Conservation (phyloP, 345 rosid species). For the Citrus australasica region DNA sequence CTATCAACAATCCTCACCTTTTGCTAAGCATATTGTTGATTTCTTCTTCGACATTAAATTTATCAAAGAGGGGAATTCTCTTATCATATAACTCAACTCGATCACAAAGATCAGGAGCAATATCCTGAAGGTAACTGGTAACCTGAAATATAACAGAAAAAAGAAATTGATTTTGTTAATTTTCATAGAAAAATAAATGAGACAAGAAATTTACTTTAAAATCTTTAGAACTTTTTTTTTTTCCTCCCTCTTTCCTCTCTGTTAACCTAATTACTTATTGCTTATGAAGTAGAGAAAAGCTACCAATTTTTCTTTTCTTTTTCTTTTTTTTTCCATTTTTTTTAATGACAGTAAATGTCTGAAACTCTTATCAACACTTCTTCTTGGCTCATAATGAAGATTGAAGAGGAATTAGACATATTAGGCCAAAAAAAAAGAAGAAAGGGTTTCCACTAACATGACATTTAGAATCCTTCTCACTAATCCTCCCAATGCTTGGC, state of each 20-base stretch:
- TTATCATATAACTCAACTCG: conserved; percentile 76
- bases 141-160: conserved; percentile 49
- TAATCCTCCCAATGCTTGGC: neutral
- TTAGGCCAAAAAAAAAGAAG: neutral
- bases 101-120: conserved; percentile 92
- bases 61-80: conserved; percentile 81
- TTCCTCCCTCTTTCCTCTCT: neutral
- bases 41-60: conserved; percentile 83
- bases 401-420: neutral
- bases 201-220: neutral
- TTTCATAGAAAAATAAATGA: conserved; percentile 10
- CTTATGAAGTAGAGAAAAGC: neutral
- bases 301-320: neutral
- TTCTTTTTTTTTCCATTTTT: neutral
- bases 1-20: conserved; percentile 47
- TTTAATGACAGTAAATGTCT: neutral
- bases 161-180: neutral
- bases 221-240: neutral
- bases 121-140: conserved; percentile 91
- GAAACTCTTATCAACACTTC: neutral
- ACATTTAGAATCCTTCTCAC: neutral
- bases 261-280: neutral
- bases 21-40: conserved; percentile 82
- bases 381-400: neutral
- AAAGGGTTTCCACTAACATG: neutral